Evolutionary conservation across 441 rosid species (phyloP), one percentile per base, ranked within the genome.

Genomic region (Flueggea neowawraea): DNA sequence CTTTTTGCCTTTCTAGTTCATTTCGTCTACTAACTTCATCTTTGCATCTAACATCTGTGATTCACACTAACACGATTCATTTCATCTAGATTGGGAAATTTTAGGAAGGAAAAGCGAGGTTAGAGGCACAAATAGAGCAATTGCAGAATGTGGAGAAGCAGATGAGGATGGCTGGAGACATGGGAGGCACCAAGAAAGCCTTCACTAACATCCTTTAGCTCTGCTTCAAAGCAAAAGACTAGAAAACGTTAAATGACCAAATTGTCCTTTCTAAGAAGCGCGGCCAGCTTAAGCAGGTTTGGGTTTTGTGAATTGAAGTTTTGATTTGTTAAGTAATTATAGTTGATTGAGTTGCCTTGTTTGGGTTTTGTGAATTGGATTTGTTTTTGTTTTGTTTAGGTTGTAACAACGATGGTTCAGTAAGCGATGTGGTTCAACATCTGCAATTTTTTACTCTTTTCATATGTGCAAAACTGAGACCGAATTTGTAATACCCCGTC

Each of bases 251-350:
- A 10, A 91, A 91, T 44, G 97, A 94, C 63, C 97, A 91, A 83
- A 89, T 94, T 77, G 17, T 84, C 41, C 65, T 94, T 31, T 89
- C 97, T 4, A 94, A 94, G 73, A 90, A 90, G 64, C 94, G 99
- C 16, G 97, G 96, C 31, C 97, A 91, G 74, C 96, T 91, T 31
- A 94, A 94, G 69, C 96, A 94, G 96, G 99, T 94, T 50, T 56
- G 58, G 16, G 10, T 50, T 6, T 36, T 36, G 41, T 0, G 41
- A 6, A 16, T 0, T n/a, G n/a, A 11, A 12, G 39, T 36, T 36
- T 36, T 36, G 41, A 36, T 5, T 36, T 36, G 41, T 5, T 5
- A 5, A 0, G 41, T 36, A 36, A 36, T 36, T 36, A 36, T 36
- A 5, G 41, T 36, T 36, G 7, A 36, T 36, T 8, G 41, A 36